Percentiles rank a stretch among this genome's conserved stretches.
phyloP scores from a whole-genome alignment of 352 stramenopile species.

The Pythium brassicae region DNA sequence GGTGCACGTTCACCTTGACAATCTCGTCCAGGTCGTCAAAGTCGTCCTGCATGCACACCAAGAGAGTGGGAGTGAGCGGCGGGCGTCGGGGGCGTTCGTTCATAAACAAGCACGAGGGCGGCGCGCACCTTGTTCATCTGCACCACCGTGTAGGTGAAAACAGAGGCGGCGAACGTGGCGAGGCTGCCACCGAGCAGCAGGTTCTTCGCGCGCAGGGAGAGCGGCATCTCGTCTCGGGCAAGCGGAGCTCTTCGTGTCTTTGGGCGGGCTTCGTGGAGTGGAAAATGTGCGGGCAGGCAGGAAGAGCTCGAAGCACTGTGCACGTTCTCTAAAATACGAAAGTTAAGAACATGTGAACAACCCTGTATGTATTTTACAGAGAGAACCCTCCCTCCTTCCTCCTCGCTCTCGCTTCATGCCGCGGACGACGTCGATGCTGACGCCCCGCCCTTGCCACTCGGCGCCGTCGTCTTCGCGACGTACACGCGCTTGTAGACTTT shows the following conservation, averaged over 20 bases:
- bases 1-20: slow-evolving; percentile 75
- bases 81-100: too few species aligned
- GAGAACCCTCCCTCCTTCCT: too few species aligned
- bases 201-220: slow-evolving; percentile 75
- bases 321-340: slow-evolving; percentile 2
- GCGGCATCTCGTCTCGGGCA: slow-evolving; percentile 51
- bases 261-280: background rate
- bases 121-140: slow-evolving; percentile 71
- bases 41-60: slow-evolving; percentile 69
- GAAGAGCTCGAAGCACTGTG: slow-evolving; percentile 2
- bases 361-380: too few species aligned
- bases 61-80: background rate
- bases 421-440: background rate
- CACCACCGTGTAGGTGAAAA: slow-evolving; percentile 77
- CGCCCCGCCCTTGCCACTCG: background rate
- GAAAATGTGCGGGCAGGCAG: background rate
- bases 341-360: background rate
- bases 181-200: slow-evolving; percentile 64
- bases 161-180: slow-evolving; percentile 49
- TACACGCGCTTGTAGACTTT: slow-evolving; percentile 29
- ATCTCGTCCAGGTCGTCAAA: slow-evolving; percentile 76
- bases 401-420: background rate
- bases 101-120: too few species aligned
- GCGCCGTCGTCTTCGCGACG: slow-evolving; percentile 17
- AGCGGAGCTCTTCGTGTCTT: slow-evolving; percentile 12